Conservation (phyloP, 106 monocot genomes). For the Dendrobium huoshanense region DNA sequence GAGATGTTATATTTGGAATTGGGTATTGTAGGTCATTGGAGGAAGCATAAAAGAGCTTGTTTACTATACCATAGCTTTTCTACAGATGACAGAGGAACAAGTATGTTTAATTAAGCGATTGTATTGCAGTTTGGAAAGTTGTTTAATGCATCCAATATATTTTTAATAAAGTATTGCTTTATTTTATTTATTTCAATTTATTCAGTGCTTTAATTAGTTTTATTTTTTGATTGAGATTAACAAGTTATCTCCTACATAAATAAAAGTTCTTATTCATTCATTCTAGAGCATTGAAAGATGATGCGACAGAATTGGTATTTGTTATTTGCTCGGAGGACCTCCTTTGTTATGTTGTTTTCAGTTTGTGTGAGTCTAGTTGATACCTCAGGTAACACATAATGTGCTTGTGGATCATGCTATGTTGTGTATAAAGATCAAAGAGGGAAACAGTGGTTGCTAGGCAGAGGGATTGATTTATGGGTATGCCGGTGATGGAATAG, state of each 20-base stretch:
- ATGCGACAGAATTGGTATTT: background rate
- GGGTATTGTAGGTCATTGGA: conserved; percentile 44
- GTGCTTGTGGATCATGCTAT: background rate
- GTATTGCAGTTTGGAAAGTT: background rate
- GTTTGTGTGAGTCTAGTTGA: background rate
- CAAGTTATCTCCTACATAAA: background rate
- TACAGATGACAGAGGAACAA: conserved; percentile 94
- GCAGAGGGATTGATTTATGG: too few species aligned
- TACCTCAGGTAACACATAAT: background rate
- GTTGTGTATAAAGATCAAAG: too few species aligned
- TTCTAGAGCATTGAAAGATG: background rate
- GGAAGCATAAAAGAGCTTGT: conserved; percentile 61
- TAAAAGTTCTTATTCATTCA: background rate
- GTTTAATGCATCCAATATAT: background rate
- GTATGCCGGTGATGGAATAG: too few species aligned
- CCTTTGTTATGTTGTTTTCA: background rate
- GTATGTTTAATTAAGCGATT: conserved; percentile 29
- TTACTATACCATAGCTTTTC: conserved; percentile 67
- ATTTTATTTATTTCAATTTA: background rate
- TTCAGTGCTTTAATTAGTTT: background rate
- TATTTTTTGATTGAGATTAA: background rate
- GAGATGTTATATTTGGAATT: conserved; percentile 2
- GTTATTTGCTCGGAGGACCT: background rate
- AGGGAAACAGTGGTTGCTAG: too few species aligned
- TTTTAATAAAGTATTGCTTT: background rate